Evolutionary conservation across 768 basidiomycete genomes (phyloP), one percentile per base, ranked within the genome.

Genomic region (Leucogyrophana mollusca): DNA sequence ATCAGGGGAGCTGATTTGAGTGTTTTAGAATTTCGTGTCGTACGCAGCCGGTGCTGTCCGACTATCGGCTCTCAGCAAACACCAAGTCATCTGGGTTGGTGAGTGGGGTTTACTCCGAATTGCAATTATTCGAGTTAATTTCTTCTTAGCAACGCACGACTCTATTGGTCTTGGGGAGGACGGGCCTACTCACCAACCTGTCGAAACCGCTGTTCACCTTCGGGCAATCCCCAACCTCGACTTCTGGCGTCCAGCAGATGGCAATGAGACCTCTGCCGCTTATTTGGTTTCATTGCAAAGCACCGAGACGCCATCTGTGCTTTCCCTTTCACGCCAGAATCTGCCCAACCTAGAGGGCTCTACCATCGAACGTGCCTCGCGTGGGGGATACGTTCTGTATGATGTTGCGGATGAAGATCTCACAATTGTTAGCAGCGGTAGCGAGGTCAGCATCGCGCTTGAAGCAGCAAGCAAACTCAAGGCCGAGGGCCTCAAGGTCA

Each of bases 251-350:
- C 90, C 90, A 4, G 91, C 93, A 21, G 93, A 96, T 64, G 94
- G 94, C 25, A 95, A 96, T 66, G 94, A 97, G 75, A 94, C 91
- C n/a, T 93, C 90, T 17, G 94, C 94, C 17, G 80, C 94, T 14
- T 96, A 96, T 75, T 66, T 80, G 50, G 80, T 85, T 47, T 87
- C 93, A 37, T 67, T 97, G 56, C 74, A 78, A 53, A 84, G 90
- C 51, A 79, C 68, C 51, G 68, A 73, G 57, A 94, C 90, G 2
- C 93, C 94, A 22, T 93, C 92, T 20, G 76, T 94, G 55, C 73
- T 92, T 47, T 85, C 83, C 4, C 79, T 90, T 46, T 90, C 91
- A 44, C 82, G 90, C 34, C 90, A 95, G 73, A 94, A 92, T 73
- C 79, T 97, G 30, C 94, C 94, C 41, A 94, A 96, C 64, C 83